These are phyloP conservation scores for Cercophora newfieldiana DNA, from an alignment of 495 filamentous ascomycete genomes.

Conservation along the genomic window DNA sequence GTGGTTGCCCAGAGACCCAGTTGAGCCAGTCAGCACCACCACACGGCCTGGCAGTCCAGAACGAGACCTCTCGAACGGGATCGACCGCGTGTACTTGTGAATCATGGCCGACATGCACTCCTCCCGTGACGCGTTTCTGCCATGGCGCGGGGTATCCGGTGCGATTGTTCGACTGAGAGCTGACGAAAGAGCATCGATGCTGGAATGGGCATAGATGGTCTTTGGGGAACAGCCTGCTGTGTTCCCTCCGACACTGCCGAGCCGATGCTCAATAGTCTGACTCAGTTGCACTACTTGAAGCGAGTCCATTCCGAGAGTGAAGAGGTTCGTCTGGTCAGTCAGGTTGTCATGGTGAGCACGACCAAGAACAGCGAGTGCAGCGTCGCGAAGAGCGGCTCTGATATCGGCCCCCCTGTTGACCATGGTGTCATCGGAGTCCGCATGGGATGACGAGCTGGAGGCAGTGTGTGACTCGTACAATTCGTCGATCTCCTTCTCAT, in stretches of 20 bases:
- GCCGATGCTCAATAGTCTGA: slow-evolving; percentile 24
- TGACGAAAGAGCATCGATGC: slow-evolving; percentile 29
- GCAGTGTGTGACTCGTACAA: not conserved
- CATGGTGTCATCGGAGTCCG: not conserved
- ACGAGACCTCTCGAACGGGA: not conserved
- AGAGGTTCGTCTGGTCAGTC: slow-evolving; percentile 27
- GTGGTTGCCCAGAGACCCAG: slow-evolving; percentile 50
- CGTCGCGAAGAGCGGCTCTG: not conserved
- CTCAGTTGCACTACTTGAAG: slow-evolving; percentile 37
- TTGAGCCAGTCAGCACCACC: slow-evolving; percentile 51
- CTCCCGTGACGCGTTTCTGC: not conserved
- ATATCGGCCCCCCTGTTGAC: too few relatives aligned
- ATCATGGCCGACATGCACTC: slow-evolving; percentile 4
- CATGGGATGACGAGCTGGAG: too few relatives aligned
- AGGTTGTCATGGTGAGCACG: not conserved
- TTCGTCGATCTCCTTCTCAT: not conserved
- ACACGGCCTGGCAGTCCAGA: not conserved
- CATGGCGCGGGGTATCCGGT: not conserved
- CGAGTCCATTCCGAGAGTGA: slow-evolving; percentile 50
- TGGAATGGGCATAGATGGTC: slow-evolving; percentile 25
- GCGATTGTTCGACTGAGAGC: too few relatives aligned
- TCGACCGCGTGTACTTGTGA: slow-evolving; percentile 27
- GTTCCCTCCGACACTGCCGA: slow-evolving; percentile 11
- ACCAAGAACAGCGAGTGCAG: not conserved
- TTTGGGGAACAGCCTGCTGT: slow-evolving; percentile 23